Conservation (phyloP, 1,284 basidiomycete species). For the Porodaedalea pini region DNA sequence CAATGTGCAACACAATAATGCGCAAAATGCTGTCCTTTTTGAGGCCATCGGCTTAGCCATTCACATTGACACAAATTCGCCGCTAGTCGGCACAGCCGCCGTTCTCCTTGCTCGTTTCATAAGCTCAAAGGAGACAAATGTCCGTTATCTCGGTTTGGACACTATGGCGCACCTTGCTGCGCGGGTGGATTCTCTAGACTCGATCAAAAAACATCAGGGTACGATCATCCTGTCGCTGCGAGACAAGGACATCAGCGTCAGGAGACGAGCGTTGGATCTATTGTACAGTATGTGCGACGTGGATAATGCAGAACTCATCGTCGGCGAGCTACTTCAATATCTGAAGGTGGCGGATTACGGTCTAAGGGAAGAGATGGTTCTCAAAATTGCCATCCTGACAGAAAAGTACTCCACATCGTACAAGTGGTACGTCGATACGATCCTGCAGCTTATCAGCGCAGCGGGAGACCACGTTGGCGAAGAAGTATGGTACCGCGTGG, state of each 20-base stretch:
- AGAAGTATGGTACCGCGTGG: constrained; percentile 98
- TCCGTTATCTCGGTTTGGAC: constrained; percentile 95
- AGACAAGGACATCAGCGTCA: constrained; percentile 97
- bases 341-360: constrained; percentile 94
- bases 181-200: constrained; percentile 82
- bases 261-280: constrained; percentile 90
- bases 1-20: constrained; percentile 98
- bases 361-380: constrained; percentile 95
- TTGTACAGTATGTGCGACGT: constrained; percentile 99
- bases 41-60: constrained; percentile 98
- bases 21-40: constrained; percentile 96
- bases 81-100: constrained; percentile 87
- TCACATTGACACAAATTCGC: constrained; percentile 90
- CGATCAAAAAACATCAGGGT: constrained; percentile 93
- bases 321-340: constrained; percentile 91
- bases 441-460: constrained; percentile 90
- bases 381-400: constrained; percentile 97
- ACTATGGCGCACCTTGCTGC: constrained; percentile 98
- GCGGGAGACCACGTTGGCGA: constrained; percentile 98
- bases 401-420: constrained; percentile 95
- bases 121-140: constrained; percentile 96
- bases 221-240: constrained; percentile 93
- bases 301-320: constrained; percentile 92
- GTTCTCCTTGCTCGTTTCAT: constrained; percentile 93
- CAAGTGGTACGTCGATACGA: constrained; percentile 97